Evolutionary conservation across 1,139 yeast genomes (phyloP), one percentile per base, ranked within the genome.

Genomic region (Nakaseomyces bracarensis): DNA sequence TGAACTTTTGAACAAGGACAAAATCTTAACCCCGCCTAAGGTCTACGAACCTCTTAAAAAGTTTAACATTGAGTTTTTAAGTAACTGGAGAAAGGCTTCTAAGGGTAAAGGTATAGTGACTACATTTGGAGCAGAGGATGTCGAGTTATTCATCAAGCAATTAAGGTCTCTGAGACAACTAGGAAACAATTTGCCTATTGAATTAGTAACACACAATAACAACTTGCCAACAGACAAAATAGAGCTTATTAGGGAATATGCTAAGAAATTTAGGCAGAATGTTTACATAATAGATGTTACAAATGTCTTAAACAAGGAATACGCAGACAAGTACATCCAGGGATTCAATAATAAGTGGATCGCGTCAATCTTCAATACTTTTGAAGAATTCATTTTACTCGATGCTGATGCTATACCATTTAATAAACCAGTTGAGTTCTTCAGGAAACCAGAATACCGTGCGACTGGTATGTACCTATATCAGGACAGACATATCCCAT

Each of bases 401-500:
- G 81, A 75, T 53, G 73, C 77, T 0, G 81, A 75, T 48, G 60
- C 74, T 0, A 73, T 75, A 3, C 79, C 78, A 2, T 62, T 74
- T 42, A 60, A 69, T 1, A 16, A 31, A 14, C 20, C 36, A 9
- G 21, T 16, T 4, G 26, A 21, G 16, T 26, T 39, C 4, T 39
- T 31, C 19, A 19, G 19, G 7, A 63, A 72, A 11, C 42, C 65
- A 62, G 43, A 66, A 74, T 0, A 53, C 60, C 0, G 60, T 61
- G 42, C 69, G 74, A 5, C 46, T 68, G 42, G 51, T 48, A 5
- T 74, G 74, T 50, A 62, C 62, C 39, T 73, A 65, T 52, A 60
- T 74, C 63, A 59, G 66, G 9, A 74, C 75, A 0, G 69, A 69
- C 63, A 63, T 20, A 60, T 74, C 15, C 60, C 58, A 7, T 65